Evolutionary conservation across 2,329 filamentous ascomycete genomes (phyloP), one percentile per base, ranked within the genome.

Genomic region (Colletotrichum magnum): DNA sequence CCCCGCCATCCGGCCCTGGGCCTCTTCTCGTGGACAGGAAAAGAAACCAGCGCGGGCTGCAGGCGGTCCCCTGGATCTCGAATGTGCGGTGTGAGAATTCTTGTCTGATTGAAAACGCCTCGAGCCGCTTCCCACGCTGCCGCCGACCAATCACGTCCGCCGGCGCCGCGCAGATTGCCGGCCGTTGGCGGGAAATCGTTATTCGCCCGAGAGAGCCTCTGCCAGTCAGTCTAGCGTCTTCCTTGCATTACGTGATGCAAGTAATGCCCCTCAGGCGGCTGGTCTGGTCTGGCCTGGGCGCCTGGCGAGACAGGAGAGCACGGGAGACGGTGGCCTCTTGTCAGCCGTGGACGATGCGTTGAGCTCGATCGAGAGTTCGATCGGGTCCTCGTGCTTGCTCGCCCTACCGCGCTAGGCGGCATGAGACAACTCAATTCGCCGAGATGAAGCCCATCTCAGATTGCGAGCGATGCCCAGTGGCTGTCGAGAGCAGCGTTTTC

Each of bases 31-130:
- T 57, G 41, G n/a, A 61, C 51, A 26, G 67, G 62, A 67, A 69
- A 67, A 61, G 62, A 67, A 69, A 69, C 56, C 45, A 36, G 32
- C 32, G 7, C 32, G 32, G 53, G 62, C 66, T 60, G 66, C 66
- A 69, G 56, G 62, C 62, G 56, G 60, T 60, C 26, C 57, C 57
- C 63, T 61, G 45, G 52, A 39, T 61, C 26, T 59, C 36, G 62
- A 69, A 69, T 66, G 65, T 69, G 67, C 67, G 67, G 67, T 69
- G 67, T 69, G 67, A 67, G 63, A 67, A 67, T 53, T 67, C 58
- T 32, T 53, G 36, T 67, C 43, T 66, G 67, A 48, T 67, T 51
- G 60, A 60, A 69, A 67, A 61, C 51, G 67, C 63, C 56, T 61
- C 16, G 4, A 43, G 3, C 41, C 28, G 47, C 18, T 15, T 10